Evolutionary conservation across 257 asterid genomes (phyloP), one percentile per base, ranked within the genome.

Genomic region (Scutellaria galericulata): DNA sequence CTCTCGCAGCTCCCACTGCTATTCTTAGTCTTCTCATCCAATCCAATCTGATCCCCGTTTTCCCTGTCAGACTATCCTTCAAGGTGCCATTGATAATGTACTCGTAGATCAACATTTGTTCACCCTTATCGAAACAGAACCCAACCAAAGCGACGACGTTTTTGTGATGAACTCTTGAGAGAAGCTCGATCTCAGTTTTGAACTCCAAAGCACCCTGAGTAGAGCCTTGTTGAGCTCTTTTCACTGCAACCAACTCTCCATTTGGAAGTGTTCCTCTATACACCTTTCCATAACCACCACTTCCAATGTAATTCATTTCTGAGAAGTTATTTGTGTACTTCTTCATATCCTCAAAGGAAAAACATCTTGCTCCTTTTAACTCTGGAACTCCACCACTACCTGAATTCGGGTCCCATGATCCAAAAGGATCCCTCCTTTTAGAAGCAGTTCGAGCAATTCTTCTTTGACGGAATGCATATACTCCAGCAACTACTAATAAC

Each of bases 281-380:
- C 6, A 93, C 98, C 96, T 91, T 93, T 48, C 98, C 98, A 75
- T 87, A 93, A 66, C 98, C 98, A 70, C 98, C 98, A 42, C 77
- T 78, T 63, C 98, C 98, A 27, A 89, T 72, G 35, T 60, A 79
- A 78, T 91, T 93, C 42, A 35, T 22, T 45, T 82, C 88, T 2
- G 96, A 84, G 73, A 91, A 93, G 83, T 89, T 91, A 71, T 86
- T 85, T 55, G 98, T 87, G 86, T 59, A 81, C 74, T 75, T 93
- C 77, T 84, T 91, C 31, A 93, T 81, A 83, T 89, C 98, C 66
- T 93, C 94, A 57, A 87, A 89, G 5, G 97, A 76, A 75, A 89
- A 91, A 68, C 65, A 61, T 79, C 80, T 86, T 8, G 96, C 91
- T 53, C 97, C 97, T 70, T 82, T 85, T 57, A 93, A 20, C 83